Evolutionary conservation across 2,329 filamentous ascomycete species (phyloP).

Genomic region (Fusarium praegraminearum): DNA sequence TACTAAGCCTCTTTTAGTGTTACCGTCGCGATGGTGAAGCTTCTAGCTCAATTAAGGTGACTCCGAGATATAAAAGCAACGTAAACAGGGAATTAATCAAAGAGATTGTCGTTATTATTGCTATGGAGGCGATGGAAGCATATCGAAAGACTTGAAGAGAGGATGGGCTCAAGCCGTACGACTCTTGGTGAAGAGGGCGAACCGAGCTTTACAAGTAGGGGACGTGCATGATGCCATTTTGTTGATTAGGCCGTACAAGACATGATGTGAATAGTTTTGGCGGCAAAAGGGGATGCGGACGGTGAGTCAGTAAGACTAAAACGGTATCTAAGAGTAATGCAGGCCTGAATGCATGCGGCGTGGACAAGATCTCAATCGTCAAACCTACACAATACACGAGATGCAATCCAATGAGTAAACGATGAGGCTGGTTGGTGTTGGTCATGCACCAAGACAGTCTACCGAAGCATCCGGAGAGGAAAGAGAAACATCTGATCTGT

Average conservation of each 20-base stretch:
- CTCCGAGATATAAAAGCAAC: conserved; percentile 38
- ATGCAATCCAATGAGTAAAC: conserved; percentile 8
- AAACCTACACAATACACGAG: conserved; percentile 7
- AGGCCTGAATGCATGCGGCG: conserved; percentile 5
- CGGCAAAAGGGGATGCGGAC: conserved; percentile 13
- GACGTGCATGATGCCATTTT: conserved; percentile 32
- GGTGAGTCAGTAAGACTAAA: conserved; percentile 14
- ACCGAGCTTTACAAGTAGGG: conserved; percentile 27
- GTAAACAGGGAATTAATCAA: conserved; percentile 33
- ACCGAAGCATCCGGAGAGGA: conserved; percentile 39
- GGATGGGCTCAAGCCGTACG: conserved; percentile 29
- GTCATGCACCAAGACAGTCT: conserved; percentile 21
- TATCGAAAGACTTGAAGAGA: conserved; percentile 20
- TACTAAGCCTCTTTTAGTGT: conserved; percentile 35
- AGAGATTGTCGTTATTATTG: not conserved
- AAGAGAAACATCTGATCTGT: conserved; percentile 19
- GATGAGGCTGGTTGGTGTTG: conserved; percentile 1
- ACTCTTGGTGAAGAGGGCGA: conserved; percentile 28
- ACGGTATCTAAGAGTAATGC: not conserved
- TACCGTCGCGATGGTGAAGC: conserved; percentile 33
- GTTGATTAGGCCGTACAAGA: conserved; percentile 9
- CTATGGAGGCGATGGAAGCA: conserved; percentile 22
- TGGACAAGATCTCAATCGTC: conserved; percentile 30
- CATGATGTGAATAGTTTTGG: conserved; percentile 12
- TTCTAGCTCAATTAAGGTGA: conserved; percentile 38